Evolutionary conservation across 768 basidiomycete species (phyloP).

Genomic region (Auricularia cornea): DNA sequence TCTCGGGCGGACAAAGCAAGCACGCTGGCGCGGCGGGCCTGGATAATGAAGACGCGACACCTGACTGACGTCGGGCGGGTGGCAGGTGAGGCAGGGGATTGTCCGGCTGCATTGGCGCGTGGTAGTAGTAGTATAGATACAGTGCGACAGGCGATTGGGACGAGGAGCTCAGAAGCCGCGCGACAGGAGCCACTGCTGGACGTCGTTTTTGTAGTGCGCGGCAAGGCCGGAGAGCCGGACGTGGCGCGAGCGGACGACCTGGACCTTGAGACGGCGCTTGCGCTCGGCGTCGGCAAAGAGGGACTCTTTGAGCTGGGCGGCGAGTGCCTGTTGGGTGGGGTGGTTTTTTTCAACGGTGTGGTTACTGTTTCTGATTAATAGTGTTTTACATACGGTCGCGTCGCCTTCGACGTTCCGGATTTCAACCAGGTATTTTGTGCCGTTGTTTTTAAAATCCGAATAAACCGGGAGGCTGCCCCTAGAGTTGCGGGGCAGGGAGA

Average conservation of each 20-base stretch:
- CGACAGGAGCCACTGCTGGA: slow-evolving; percentile 52
- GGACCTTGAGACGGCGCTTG: slow-evolving; percentile 41
- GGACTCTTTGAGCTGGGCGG: slow-evolving; percentile 42
- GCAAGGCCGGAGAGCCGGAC: slow-evolving; percentile 44
- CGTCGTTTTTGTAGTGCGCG: slow-evolving; percentile 52
- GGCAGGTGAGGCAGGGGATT: no score
- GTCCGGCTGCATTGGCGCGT: no score
- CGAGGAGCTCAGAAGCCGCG: slow-evolving; percentile 47
- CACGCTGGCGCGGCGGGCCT: no score
- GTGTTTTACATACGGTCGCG: slow-evolving; percentile 40
- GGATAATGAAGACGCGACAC: no score
- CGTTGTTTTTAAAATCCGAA: slow-evolving; percentile 60
- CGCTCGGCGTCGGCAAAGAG: slow-evolving; percentile 46
- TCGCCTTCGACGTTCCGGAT: slow-evolving; percentile 66
- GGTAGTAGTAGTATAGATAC: no score
- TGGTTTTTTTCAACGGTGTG: slow-evolving; percentile 3
- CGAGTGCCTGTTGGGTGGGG: slow-evolving; percentile 53
- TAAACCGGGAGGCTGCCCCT: slow-evolving; percentile 67
- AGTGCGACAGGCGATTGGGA: no score
- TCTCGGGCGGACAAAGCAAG: no score
- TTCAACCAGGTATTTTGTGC: slow-evolving; percentile 47
- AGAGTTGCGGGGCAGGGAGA: slow-evolving; percentile 59
- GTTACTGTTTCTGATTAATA: no score
- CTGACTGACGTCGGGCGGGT: no score
- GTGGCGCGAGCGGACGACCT: slow-evolving; percentile 41